Evolutionary conservation across 148 eudicot species (phyloP), one percentile per base, ranked within the genome.

Genomic region (Vaccinium darrowii): DNA sequence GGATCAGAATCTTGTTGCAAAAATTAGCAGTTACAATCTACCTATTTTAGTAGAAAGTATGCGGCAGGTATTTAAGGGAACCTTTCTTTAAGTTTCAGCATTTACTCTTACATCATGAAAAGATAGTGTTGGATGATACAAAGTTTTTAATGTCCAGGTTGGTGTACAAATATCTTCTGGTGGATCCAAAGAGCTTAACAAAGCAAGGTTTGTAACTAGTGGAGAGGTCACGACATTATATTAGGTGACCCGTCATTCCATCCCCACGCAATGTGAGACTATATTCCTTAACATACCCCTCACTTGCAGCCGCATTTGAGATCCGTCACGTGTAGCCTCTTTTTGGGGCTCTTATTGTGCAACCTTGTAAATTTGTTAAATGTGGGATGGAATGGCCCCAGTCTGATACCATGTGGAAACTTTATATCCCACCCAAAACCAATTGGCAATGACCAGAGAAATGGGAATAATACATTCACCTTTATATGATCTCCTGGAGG

Each of bases 1-100:
- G 88, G 99, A 95, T 86, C 95, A 91, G 84, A 93, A 94, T 84
- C 88, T 94, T 69, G 91, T 87, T 79, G 93, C 98, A 36, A 97
- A 97, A 88, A 92, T 97, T 63, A 91, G 93, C 88, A 92, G 93
- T 82, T 93, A 93, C 87, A 95, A 92, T 84, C 91, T 94, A 81
- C 95, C 96, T 30, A 84, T 95, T 83, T 83, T 93, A 43, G 87
- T 90, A 23, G 92, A 92, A 50, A 86, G 89, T 80, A 85, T 84
- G 79, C 91, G 76, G 82, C 87, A 90, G 92, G 99, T 94, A 91
- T 25, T 30, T 14, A 47, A 19, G 21, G 27, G 47, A 15, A 36
- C 50, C 47, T 36, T 81, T 69, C 36, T 21, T 16, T 63, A 47
- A 8, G n/a, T 60, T 63, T 84, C 39, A 52, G 1, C 8, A 51